Evolutionary conservation across 345 rosid genomes (phyloP).

Genomic region (Theobroma cacao): DNA sequence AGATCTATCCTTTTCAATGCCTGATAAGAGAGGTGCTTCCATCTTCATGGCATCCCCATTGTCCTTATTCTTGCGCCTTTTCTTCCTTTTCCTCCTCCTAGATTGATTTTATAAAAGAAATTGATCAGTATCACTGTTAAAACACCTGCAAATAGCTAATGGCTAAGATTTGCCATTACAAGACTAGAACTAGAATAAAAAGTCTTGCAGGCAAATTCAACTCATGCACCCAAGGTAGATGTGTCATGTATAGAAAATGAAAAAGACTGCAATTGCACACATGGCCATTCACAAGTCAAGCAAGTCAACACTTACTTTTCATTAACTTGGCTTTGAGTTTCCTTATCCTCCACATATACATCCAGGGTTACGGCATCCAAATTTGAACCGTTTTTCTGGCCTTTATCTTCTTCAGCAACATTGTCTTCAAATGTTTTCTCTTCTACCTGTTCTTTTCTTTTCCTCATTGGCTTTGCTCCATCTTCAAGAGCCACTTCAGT

Average conservation of each 20-base stretch:
- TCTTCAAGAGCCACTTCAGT: background rate
- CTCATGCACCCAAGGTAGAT: background rate
- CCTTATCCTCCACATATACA: background rate
- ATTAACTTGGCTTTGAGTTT: background rate
- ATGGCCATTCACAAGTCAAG: background rate
- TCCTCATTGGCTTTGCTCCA: slow-evolving; percentile 3
- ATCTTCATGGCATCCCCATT: slow-evolving; percentile 16
- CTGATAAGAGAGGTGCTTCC: slow-evolving; percentile 6
- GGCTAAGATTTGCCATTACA: background rate
- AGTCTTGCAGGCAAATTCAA: background rate
- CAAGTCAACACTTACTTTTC: background rate
- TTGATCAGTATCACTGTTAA: background rate
- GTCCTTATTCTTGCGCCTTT: slow-evolving; percentile 22
- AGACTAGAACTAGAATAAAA: background rate
- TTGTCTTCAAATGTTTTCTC: background rate
- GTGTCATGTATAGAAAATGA: background rate
- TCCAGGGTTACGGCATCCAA: background rate
- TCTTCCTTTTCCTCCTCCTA: slow-evolving; percentile 35
- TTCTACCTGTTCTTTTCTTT: background rate
- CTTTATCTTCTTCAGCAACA: background rate
- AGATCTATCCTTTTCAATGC: background rate
- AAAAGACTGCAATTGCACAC: background rate
- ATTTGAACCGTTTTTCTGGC: background rate
- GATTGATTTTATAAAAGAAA: slow-evolving; percentile 11
- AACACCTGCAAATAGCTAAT: background rate